A percentile compares a stretch with the other conserved stretches of the same genome.
Conservation (phyloP, 345 rosid genomes). For the Nasturtium officinale region DNA sequence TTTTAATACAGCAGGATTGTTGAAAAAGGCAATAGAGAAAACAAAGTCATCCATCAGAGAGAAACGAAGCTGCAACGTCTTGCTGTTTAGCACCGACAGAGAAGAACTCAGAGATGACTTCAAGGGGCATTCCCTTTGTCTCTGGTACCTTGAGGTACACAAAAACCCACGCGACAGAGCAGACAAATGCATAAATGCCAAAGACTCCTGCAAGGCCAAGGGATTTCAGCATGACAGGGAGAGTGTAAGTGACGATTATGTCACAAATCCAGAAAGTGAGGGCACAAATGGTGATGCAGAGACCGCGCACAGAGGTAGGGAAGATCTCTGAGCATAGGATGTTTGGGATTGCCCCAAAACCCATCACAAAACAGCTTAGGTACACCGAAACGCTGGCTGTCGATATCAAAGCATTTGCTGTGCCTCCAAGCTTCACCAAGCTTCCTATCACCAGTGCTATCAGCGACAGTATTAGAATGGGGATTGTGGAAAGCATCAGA, state of each 20-base stretch:
- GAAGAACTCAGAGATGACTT: constrained; percentile 91
- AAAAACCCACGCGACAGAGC: constrained; percentile 71
- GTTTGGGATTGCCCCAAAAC: constrained; percentile 83
- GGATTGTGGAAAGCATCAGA: constrained; percentile 72
- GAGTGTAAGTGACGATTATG: constrained; percentile 80
- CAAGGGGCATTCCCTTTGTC: constrained; percentile 95
- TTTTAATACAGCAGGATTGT: constrained; percentile 24
- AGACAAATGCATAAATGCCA: constrained; percentile 70
- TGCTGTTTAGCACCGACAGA: constrained; percentile 66
- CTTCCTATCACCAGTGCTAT: constrained; percentile 55
- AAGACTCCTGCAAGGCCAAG: constrained; percentile 70
- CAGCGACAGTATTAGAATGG: constrained; percentile 66
- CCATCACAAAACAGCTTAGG: constrained; percentile 78
- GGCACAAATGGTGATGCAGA: constrained; percentile 83
- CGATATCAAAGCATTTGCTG: constrained; percentile 57
- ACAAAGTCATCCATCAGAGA: constrained; percentile 34
- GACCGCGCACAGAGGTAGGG: constrained; percentile 91
- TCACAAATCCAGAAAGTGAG: constrained; percentile 76
- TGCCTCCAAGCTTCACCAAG: constrained; percentile 50
- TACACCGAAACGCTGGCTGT: constrained; percentile 67
- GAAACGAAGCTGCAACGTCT: constrained; percentile 37
- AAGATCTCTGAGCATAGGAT: constrained; percentile 90
- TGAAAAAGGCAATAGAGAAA: constrained; percentile 15
- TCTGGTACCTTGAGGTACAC: constrained; percentile 84
- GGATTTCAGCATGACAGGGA: constrained; percentile 73